Conservation (phyloP, 768 basidiomycete genomes). For the Russula griseocarnosa region DNA sequence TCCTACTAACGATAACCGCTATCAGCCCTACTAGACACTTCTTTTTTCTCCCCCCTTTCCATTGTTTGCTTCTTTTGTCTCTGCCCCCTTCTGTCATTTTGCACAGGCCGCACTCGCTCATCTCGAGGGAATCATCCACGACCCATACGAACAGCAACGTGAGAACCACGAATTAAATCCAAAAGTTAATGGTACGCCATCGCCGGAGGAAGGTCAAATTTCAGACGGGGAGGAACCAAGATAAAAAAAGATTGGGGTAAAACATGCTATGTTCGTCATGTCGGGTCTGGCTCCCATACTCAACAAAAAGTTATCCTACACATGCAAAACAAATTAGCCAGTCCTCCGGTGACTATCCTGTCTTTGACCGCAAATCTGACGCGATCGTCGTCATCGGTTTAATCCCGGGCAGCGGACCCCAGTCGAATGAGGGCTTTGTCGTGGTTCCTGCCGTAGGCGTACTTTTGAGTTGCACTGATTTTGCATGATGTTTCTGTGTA, state of each 20-base stretch:
- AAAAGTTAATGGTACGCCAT: slow-evolving; percentile 23
- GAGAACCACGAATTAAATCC: slow-evolving; percentile 9
- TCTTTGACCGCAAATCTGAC: slow-evolving; percentile 26
- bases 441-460: slow-evolving; percentile 17
- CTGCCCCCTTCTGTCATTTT: slow-evolving; percentile 23
- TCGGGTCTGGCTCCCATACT: background rate
- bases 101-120: slow-evolving; percentile 74
- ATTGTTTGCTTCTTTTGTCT: slow-evolving; percentile 27
- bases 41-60: slow-evolving; percentile 29
- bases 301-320: background rate
- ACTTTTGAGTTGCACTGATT: slow-evolving; percentile 37
- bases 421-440: slow-evolving; percentile 43
- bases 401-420: slow-evolving; percentile 54
- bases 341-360: background rate
- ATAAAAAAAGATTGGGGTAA: slow-evolving; percentile 2
- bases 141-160: slow-evolving; percentile 40
- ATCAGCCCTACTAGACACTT: slow-evolving; percentile 74
- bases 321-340: background rate
- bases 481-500: slow-evolving; percentile 37
- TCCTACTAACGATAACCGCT: slow-evolving; percentile 74
- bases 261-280: slow-evolving; percentile 15
- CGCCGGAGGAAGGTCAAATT: slow-evolving; percentile 25
- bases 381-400: slow-evolving; percentile 26
- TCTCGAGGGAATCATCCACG: slow-evolving; percentile 75
- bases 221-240: slow-evolving; percentile 24